These are phyloP conservation scores for Trypanosoma melophagium DNA, from an alignment of 208 protist species.

Conservation along the genomic window DNA sequence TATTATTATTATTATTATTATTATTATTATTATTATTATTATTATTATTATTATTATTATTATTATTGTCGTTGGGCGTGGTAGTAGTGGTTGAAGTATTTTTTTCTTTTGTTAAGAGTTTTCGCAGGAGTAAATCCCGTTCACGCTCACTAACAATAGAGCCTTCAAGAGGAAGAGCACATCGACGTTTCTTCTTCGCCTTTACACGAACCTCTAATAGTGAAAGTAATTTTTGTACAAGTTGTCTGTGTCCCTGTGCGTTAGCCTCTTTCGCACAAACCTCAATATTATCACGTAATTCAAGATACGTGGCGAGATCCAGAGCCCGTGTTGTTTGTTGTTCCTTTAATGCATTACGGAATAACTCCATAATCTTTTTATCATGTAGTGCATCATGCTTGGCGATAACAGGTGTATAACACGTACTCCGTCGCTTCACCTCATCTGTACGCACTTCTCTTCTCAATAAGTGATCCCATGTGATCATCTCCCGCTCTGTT, in stretches of 20 bases:
- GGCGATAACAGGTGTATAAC: conserved; percentile 72
- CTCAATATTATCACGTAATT: conserved; percentile 81
- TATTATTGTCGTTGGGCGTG: no score
- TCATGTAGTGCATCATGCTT: conserved; percentile 79
- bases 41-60: not conserved
- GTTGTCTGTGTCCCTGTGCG: conserved; percentile 46
- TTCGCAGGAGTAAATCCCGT: conserved; percentile 67
- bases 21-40: conserved; percentile 11
- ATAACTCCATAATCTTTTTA: conserved; percentile 72
- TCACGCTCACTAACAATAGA: conserved; percentile 57
- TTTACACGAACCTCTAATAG: conserved; percentile 71
- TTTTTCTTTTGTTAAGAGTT: conserved; percentile 53
- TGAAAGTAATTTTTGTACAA: conserved; percentile 71
- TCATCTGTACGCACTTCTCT: conserved; percentile 76
- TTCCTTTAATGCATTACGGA: conserved; percentile 53
- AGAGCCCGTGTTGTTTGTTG: conserved; percentile 76
- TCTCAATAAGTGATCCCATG: conserved; percentile 71
- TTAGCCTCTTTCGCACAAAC: conserved; percentile 69
- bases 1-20: no score
- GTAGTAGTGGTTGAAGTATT: no score
- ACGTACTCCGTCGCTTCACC: conserved; percentile 65
- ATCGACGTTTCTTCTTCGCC: conserved; percentile 57
- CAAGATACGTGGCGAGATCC: conserved; percentile 77
- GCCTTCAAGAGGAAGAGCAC: conserved; percentile 67
- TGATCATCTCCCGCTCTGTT: conserved; percentile 34